Evolutionary conservation across 192 early-diverging fungal genomes (phyloP), one percentile per base, ranked within the genome.

Genomic region (Coemansia sp.): DNA sequence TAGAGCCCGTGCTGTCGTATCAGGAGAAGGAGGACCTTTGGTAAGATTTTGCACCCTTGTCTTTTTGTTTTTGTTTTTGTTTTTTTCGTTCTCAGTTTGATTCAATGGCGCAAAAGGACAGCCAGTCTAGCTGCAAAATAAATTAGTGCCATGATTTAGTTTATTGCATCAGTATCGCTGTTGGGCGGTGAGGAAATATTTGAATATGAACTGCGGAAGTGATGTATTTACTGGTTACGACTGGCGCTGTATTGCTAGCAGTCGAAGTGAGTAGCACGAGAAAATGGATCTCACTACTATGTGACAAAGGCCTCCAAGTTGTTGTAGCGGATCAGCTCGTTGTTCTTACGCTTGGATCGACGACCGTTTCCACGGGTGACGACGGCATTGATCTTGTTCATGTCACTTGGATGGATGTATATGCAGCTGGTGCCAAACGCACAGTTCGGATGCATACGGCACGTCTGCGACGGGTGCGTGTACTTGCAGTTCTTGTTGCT

Each of bases 401-500:
- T 48, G 51, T 82, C 79, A 30, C 56, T 28, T 5, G 67, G 74
- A 28, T 82, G 79, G 61, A 82, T 72, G 55, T 64, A 82, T 15
- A 82, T 68, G 63, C 78, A 81, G 59, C 45, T 61, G 39, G 16
- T 43, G 48, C 72, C 72, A 39, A 68, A 81, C 6, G 66, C 35
- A 56, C 79, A 82, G 53, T 76, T 35, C 1, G 68, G 74, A 26
- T 68, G 58, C 52, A 42, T 58, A 31, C 64, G 48, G 59, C 79
- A 82, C 25, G 45, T 57, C 49, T 62, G 61, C 25, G 56, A 66
- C 40, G 79, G 79, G 40, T 82, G 79, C 25, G 53, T 39, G 46
- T 82, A 82, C 66, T 82, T 82, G 79, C 79, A 82, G 48, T 71
- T 73, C 29, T 66, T 64, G 64, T 76, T 82, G 62, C 63, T 82